phyloP scores from a whole-genome alignment of 1,139 yeast species.

The Zygosaccharomyces sapae region DNA sequence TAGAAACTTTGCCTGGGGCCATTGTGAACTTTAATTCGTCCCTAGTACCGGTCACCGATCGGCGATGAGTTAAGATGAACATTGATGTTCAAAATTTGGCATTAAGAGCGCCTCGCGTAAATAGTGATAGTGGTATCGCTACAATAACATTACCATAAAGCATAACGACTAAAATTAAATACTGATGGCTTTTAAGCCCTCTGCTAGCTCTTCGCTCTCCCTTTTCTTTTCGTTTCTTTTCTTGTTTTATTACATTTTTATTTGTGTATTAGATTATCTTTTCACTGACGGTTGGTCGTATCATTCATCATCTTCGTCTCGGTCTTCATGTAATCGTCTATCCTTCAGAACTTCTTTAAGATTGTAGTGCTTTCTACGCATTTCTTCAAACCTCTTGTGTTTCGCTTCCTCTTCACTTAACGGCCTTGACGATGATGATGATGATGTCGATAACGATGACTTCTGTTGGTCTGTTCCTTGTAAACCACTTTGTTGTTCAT shows the following conservation, averaged over 20 bases:
- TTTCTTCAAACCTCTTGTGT: constrained; percentile 66
- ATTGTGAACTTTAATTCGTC: not conserved
- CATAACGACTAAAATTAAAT: constrained; percentile 5
- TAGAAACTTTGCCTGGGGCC: constrained; percentile 3
- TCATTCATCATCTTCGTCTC: constrained; percentile 19
- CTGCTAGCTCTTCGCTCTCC: constrained; percentile 3
- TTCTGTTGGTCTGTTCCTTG: constrained; percentile 21
- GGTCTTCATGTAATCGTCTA: constrained; percentile 15
- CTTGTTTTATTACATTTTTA: constrained; percentile 1
- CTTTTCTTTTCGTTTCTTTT: not conserved
- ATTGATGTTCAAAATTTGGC: constrained; percentile 4
- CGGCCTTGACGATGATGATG: constrained; percentile 4
- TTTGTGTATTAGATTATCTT: constrained; percentile 2
- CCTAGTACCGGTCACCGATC: not conserved
- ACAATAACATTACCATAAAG: constrained; percentile 4
- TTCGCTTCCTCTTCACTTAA: constrained; percentile 42
- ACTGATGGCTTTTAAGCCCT: constrained; percentile 1
- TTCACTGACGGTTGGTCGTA: not conserved
- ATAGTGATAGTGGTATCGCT: constrained; percentile 2
- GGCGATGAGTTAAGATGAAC: constrained; percentile 1
- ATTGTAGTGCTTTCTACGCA: constrained; percentile 74
- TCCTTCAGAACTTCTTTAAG: constrained; percentile 55
- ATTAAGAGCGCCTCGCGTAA: constrained; percentile 1
- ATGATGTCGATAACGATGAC: not conserved
- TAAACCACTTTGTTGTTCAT: constrained; percentile 28